Evolutionary conservation across 225 moss, liverwort and hornwort species (phyloP), one percentile per base, ranked within the genome.

Genomic region (Ulota crispa): DNA sequence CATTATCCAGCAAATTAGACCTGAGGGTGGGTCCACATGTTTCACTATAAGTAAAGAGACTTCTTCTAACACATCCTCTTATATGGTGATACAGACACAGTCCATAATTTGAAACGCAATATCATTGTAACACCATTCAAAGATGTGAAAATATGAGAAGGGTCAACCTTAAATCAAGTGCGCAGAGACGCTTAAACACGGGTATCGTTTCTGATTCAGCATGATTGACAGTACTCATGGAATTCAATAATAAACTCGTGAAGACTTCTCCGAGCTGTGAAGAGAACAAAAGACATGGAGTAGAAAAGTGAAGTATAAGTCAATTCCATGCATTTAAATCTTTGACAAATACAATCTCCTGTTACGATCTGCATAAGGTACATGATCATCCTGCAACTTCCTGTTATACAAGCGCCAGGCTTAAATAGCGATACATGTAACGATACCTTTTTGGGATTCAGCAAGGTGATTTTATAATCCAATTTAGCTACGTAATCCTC

Each of bases 261-360:
- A 88, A 88, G 72, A 86, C 70, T 83, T 86, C 88, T 88, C 88
- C 88, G 30, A 88, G 81, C 85, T 88, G 83, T 52, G 32, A 77
- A 72, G n/a, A 68, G 52, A 81, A 60, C 37, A 71, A 42, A 70
- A 43, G 11, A 70, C 43, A 43, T 20, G 3, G 47, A 31, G 32
- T 19, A 50, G 15, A 52, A 70, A 72, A 50, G 50, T 71, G 50
- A 80, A 70, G n/a, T 30, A 45, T 43, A 71, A 18, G 47, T 39
- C 69, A 3, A 63, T 31, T 76, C 43, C 71, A 43, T 28, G 31
- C 60, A 61, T 15, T 63, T 30, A n/a, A 64, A 27, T 71, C 42
- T 57, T 31, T 32, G 70, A 31, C 24, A 30, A 31, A 68, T 54
- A 54, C 19, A 55, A 34, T 39, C 68, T 50, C 27, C 68, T 8